Conservation (phyloP, 805 yeast species). For the Spathaspora girioi region DNA sequence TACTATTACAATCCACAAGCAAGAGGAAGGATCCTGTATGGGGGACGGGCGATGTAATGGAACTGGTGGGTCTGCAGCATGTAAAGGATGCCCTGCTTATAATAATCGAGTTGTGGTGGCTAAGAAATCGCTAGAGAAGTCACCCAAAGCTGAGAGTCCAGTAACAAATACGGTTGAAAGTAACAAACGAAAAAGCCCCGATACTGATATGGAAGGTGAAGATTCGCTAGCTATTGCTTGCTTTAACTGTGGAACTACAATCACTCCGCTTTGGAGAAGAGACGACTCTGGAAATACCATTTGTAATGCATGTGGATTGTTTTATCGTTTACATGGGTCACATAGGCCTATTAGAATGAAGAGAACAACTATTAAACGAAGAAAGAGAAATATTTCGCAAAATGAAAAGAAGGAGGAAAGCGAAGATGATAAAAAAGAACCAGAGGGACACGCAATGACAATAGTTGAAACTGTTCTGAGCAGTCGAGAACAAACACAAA, state of each 20-base stretch:
- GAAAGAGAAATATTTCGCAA: conserved; percentile 44
- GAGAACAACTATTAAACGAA: conserved; percentile 66
- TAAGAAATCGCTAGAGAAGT: conserved; percentile 8
- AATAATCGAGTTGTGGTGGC: conserved; percentile 59
- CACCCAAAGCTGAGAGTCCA: conserved; percentile 1
- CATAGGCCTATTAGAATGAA: conserved; percentile 78
- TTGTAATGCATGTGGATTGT: conserved; percentile 86
- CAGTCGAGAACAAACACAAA: conserved; percentile 2
- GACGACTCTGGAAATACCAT: conserved; percentile 79
- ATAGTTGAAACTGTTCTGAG: background rate
- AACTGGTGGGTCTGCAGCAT: conserved; percentile 78
- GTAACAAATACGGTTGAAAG: background rate
- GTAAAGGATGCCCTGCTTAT: conserved; percentile 80
- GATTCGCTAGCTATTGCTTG: conserved; percentile 68
- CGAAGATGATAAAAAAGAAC: background rate
- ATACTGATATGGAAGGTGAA: conserved; percentile 8
- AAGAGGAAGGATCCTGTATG: conserved; percentile 57
- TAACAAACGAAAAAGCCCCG: background rate
- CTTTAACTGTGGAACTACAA: conserved; percentile 78
- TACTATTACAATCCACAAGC: conserved; percentile 38
- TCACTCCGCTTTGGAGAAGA: conserved; percentile 84
- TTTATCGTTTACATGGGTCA: conserved; percentile 68
- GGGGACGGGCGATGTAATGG: conserved; percentile 85
- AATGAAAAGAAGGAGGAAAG: conserved; percentile 1
- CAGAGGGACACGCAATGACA: background rate